These are phyloP conservation scores for Mortierella sp. DNA, from an alignment of 371 early-diverging fungal genomes.

Conservation along the genomic window DNA sequence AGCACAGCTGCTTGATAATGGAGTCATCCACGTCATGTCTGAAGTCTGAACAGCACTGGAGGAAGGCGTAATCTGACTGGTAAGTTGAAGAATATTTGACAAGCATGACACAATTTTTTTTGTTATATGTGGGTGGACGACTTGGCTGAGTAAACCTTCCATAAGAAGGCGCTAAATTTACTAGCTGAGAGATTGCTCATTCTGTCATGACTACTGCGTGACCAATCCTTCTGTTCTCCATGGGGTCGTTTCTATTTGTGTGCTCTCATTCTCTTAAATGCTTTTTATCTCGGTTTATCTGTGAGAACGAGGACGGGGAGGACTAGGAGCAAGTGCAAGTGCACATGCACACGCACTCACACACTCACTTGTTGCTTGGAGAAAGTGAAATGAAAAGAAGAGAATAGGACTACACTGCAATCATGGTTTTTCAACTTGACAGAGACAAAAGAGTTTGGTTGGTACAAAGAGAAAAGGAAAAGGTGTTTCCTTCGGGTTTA, in stretches of 20 bases:
- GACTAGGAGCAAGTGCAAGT: background rate
- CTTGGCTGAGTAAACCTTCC: background rate
- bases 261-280: background rate
- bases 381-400: background rate
- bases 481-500: background rate
- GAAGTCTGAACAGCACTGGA: background rate
- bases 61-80: background rate
- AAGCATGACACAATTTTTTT: background rate
- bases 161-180: background rate
- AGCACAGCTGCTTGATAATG: background rate
- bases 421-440: too few species aligned
- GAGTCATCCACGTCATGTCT: background rate
- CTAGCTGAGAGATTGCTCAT: background rate
- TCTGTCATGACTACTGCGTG: constrained; percentile 1
- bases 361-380: background rate
- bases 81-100: background rate
- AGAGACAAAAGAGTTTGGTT: background rate
- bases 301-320: background rate
- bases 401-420: too few species aligned
- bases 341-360: background rate
- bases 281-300: background rate
- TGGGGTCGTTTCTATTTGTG: background rate
- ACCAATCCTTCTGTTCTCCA: background rate
- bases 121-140: background rate
- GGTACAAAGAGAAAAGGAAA: background rate